These are phyloP conservation scores for Lupinus albus DNA, from an alignment of 306 rosid genomes.

Conservation along the genomic window DNA sequence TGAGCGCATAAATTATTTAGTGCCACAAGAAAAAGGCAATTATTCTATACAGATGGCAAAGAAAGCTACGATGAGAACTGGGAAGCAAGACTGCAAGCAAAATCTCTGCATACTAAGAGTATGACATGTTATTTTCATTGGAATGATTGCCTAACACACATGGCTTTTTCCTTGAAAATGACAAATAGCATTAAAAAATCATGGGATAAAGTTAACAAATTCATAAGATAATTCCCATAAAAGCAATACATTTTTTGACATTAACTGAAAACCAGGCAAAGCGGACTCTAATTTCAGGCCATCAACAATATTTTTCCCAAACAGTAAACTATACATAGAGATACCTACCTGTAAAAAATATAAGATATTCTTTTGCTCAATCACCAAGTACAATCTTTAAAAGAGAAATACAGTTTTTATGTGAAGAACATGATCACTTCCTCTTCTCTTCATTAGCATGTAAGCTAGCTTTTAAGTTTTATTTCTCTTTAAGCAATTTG, in stretches of 20 bases:
- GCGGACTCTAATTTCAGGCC: slow-evolving; percentile 23
- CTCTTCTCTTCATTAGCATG: slow-evolving; percentile 5
- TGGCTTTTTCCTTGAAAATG: slow-evolving; percentile 27
- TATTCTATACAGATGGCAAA: slow-evolving; percentile 13
- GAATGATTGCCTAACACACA: slow-evolving; percentile 14
- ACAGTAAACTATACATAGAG: background rate
- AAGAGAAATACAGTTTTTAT: slow-evolving; percentile 5
- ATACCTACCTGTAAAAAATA: slow-evolving; percentile 11
- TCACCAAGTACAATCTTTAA: background rate
- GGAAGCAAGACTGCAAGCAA: slow-evolving; percentile 30
- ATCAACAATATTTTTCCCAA: background rate
- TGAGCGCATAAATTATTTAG: slow-evolving; percentile 35
- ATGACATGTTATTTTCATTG: background rate
- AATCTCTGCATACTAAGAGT: slow-evolving; percentile 4
- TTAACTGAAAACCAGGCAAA: slow-evolving; percentile 30
- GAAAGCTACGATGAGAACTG: background rate
- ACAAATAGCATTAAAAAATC: background rate
- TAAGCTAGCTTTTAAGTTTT: slow-evolving; percentile 1
- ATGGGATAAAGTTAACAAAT: background rate
- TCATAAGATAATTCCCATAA: slow-evolving; percentile 19
- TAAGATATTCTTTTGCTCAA: slow-evolving; percentile 16
- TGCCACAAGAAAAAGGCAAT: slow-evolving; percentile 31
- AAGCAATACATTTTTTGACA: slow-evolving; percentile 13
- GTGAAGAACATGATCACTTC: slow-evolving; percentile 16
- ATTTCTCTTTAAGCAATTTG: slow-evolving; percentile 19